Evolutionary conservation across 768 basidiomycete species (phyloP), one percentile per base, ranked within the genome.

Genomic region (Termitomyces titanicus): DNA sequence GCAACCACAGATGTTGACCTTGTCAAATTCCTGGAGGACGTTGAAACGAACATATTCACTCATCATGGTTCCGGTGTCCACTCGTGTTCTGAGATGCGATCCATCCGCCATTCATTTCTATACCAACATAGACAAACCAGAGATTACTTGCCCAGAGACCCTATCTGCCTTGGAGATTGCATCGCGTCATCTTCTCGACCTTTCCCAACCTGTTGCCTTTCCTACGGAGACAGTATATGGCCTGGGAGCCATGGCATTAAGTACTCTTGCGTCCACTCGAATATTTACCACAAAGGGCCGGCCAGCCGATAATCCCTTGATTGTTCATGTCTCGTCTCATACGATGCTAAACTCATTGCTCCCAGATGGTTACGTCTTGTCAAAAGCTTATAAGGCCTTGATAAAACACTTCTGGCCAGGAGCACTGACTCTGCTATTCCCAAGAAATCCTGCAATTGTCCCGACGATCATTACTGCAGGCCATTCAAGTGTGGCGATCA

Each of bases 191-290:
- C 78, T 90, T 7, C 69, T 77, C 44, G 61, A 78, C 33, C 72
- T 72, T 22, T 63, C 69, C 15, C 74, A 82, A 54, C 77, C 82
- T 20, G 88, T 98, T 53, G 95, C 88, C 0, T 91, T 99, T 66
- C 96, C 97, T 0, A 98, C 97, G 29, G 97, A 99, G 72, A 98
- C 97, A 0, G 97, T 99, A 11, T 99, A 98, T 70, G 97, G 97
- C 1, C 84, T 99, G n/a, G 97, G 91, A 27, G 97, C 94, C 0
- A 72, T 86, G 20, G 94, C 96, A 0, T 72, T 93, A 43, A 74
- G 84, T 62, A 59, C 79, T 8, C 59, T 70, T 15, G 93, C 95
- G 2, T 81, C 84, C 5, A 66, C 78, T 2, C 79, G 79, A 62
- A 94, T 99, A 63, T 99, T 94, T 70, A 69, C 80, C 17, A 88